A percentile compares a stretch with the other conserved stretches of the same genome.
Conservation (phyloP, 768 basidiomycete genomes). For the Pulveroboletus sp. region DNA sequence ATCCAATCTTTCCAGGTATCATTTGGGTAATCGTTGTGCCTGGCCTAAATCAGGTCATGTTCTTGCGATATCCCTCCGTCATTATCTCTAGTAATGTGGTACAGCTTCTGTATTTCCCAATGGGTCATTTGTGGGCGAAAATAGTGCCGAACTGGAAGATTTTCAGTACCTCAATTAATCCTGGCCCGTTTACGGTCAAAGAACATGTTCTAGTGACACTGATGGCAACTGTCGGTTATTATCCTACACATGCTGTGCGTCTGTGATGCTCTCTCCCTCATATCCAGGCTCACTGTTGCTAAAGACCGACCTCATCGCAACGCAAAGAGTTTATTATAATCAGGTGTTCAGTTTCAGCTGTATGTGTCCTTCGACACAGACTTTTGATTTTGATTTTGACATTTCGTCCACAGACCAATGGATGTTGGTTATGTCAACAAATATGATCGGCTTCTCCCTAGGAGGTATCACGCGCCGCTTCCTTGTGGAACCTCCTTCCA, state of each 20-base stretch:
- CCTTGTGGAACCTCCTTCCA: too few species aligned
- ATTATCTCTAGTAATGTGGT: constrained; percentile 52
- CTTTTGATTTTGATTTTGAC: neutral
- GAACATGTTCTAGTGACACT: too few species aligned
- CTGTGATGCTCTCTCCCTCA: neutral
- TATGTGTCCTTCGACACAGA: constrained; percentile 14
- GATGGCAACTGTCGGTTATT: constrained; percentile 38
- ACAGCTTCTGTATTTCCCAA: too few species aligned
- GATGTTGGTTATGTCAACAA: constrained; percentile 67
- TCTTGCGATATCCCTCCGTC: constrained; percentile 57
- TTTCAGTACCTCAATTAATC: too few species aligned
- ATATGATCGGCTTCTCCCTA: constrained; percentile 71
- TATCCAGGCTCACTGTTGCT: neutral
- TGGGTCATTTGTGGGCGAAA: constrained; percentile 58
- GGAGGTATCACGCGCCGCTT: too few species aligned
- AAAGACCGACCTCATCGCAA: constrained; percentile 65
- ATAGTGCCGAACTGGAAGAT: too few species aligned
- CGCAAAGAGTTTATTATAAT: too few species aligned
- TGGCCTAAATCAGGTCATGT: constrained; percentile 76
- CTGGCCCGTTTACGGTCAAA: too few species aligned
- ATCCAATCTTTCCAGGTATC: constrained; percentile 22
- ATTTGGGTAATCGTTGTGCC: constrained; percentile 59
- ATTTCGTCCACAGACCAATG: constrained; percentile 40
- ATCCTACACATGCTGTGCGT: constrained; percentile 19
- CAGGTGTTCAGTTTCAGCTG: constrained; percentile 51